Evolutionary conservation across 139 green algal species (phyloP).

Genomic region (Chlamydomonas eustigma): DNA sequence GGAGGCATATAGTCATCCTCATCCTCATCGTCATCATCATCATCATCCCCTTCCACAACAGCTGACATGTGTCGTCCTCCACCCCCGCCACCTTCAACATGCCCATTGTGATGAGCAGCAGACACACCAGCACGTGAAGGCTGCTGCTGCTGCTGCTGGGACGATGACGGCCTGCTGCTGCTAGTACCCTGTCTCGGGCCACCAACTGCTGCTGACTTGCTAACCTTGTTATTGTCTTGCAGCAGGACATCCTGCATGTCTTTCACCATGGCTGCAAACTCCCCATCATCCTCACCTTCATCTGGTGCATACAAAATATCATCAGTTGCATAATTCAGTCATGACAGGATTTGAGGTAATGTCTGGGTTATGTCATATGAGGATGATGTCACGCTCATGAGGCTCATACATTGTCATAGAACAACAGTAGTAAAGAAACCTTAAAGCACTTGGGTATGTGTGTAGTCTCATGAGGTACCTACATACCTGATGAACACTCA

Average conservation of each 20-base stretch:
- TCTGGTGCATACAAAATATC: background rate
- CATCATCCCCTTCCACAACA: constrained; percentile 1
- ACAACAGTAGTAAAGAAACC: no score
- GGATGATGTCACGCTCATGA: no score
- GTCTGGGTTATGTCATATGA: no score
- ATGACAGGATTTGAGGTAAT: no score
- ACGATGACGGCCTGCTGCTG: background rate
- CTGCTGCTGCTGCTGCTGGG: background rate
- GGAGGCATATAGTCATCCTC: constrained; percentile 19
- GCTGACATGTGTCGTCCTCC: background rate
- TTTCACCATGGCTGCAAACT: constrained; percentile 56
- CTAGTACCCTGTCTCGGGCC: background rate
- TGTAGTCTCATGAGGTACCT: no score
- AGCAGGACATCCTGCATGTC: constrained; percentile 45
- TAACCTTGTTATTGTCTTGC: no score
- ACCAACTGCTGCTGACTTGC: no score
- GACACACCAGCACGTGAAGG: background rate
- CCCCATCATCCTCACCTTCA: constrained; percentile 12
- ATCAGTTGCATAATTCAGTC: no score
- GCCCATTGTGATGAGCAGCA: background rate
- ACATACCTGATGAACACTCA: no score
- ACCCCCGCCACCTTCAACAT: background rate
- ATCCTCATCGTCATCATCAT: constrained; percentile 26
- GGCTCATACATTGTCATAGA: no score
- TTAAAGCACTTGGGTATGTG: no score